These are phyloP conservation scores for Irpex rosettiformis DNA, from an alignment of 1,284 basidiomycete species.

Conservation along the genomic window DNA sequence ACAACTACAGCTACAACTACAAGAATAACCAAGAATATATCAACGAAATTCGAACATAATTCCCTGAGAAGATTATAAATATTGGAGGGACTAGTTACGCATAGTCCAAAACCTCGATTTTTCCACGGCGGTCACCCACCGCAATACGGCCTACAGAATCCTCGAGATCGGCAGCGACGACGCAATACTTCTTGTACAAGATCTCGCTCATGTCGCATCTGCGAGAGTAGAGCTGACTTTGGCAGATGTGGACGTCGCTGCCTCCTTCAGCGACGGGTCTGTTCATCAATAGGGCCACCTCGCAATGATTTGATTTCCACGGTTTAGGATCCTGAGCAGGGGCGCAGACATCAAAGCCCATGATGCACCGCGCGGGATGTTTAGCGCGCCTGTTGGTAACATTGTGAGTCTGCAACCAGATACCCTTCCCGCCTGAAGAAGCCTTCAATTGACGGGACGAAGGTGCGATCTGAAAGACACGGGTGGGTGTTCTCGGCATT, in stretches of 20 bases:
- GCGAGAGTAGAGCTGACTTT: slow-evolving; percentile 28
- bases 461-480: slow-evolving; percentile 26
- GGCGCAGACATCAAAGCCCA: slow-evolving; percentile 29
- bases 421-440: slow-evolving; percentile 32
- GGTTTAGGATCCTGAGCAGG: background rate
- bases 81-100: slow-evolving; percentile 20
- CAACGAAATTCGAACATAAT: background rate
- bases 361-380: slow-evolving; percentile 31
- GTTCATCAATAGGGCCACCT: slow-evolving; percentile 1
- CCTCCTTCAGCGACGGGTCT: slow-evolving; percentile 10
- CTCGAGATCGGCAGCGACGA: slow-evolving; percentile 30
- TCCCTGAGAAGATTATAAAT: background rate
- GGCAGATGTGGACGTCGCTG: slow-evolving; percentile 23
- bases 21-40: background rate
- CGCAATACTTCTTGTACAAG: slow-evolving; percentile 28
- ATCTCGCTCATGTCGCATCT: slow-evolving; percentile 34
- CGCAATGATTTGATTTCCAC: background rate
- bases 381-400: slow-evolving; percentile 23
- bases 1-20: background rate
- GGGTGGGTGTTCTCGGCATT: slow-evolving; percentile 24
- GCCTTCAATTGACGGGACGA: slow-evolving; percentile 29
- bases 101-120: slow-evolving; percentile 33
- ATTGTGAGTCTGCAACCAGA: slow-evolving; percentile 35
- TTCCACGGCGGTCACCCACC: slow-evolving; percentile 32
- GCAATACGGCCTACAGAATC: slow-evolving; percentile 35